A percentile compares a stretch with the other conserved stretches of the same genome.
Evolutionary conservation across 768 basidiomycete genomes (phyloP).

Genomic region (Podaxis pistillaris): DNA sequence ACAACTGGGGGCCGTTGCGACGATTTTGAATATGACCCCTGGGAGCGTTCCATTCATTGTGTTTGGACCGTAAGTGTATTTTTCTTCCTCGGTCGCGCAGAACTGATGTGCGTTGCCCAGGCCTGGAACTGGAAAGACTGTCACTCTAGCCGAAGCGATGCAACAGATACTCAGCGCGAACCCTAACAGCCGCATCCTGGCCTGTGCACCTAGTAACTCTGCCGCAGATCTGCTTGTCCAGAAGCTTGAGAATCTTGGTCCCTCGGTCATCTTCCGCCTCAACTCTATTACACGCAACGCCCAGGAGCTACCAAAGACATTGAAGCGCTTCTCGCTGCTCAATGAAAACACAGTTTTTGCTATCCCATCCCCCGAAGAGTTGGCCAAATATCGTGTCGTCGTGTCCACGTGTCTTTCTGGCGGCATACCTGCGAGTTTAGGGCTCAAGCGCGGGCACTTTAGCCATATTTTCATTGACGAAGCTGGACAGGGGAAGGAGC

Average conservation of each 20-base stretch:
- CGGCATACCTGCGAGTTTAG: constrained; percentile 44
- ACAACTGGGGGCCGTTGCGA: constrained; percentile 49
- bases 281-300: constrained; percentile 46
- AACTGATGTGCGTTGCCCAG: constrained; percentile 25
- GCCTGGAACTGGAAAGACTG: constrained; percentile 67
- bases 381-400: constrained; percentile 49
- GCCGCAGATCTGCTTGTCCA: constrained; percentile 60
- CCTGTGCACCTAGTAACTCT: constrained; percentile 67
- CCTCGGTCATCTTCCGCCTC: constrained; percentile 46
- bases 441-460: constrained; percentile 52
- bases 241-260: constrained; percentile 36
- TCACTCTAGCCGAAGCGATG: constrained; percentile 64
- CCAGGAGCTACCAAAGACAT: constrained; percentile 33
- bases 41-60: constrained; percentile 57
- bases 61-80: constrained; percentile 58
- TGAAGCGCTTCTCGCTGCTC: constrained; percentile 36
- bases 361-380: constrained; percentile 37
- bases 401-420: constrained; percentile 59
- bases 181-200: constrained; percentile 48
- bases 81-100: not conserved
- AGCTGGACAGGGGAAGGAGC: constrained; percentile 63
- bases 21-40: constrained; percentile 42
- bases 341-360: constrained; percentile 43
- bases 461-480: constrained; percentile 64
- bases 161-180: constrained; percentile 46